Evolutionary conservation across 2,329 filamentous ascomycete species (phyloP).

Genomic region (Colletotrichum echinochloae): DNA sequence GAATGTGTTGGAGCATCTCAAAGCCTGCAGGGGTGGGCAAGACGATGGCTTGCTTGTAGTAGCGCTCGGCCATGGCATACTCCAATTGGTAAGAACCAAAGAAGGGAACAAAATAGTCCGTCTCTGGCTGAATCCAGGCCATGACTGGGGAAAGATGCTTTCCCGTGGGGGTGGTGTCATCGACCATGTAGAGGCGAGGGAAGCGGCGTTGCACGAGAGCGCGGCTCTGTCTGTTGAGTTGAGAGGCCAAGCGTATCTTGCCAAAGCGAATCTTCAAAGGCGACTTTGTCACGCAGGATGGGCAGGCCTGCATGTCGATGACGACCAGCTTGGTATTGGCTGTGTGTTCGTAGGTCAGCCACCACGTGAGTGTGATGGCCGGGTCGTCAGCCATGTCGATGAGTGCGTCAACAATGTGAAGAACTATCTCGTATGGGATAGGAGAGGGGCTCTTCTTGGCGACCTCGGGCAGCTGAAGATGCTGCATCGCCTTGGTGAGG

Average conservation of each 20-base stretch:
- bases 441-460: neutral
- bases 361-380: neutral
- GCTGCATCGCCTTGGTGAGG: neutral
- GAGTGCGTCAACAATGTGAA: neutral
- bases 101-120: neutral
- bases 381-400: neutral
- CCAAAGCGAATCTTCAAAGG: neutral
- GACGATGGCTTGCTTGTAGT: neutral
- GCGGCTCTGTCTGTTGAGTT: neutral
- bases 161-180: neutral
- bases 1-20: neutral
- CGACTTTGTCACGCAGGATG: neutral
- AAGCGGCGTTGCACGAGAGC: neutral
- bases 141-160: neutral
- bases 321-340: neutral
- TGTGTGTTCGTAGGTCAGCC: neutral
- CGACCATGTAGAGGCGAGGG: neutral
- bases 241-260: neutral
- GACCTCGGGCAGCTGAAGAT: neutral
- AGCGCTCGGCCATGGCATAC: neutral
- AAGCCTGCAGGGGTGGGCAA: neutral
- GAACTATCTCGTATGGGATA: constrained; percentile 7
- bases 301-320: neutral
- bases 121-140: neutral
- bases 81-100: neutral